Base-by-base conservation (phyloP, 257 asterid genomes). In the Craterostigma plantagineum region DNA sequence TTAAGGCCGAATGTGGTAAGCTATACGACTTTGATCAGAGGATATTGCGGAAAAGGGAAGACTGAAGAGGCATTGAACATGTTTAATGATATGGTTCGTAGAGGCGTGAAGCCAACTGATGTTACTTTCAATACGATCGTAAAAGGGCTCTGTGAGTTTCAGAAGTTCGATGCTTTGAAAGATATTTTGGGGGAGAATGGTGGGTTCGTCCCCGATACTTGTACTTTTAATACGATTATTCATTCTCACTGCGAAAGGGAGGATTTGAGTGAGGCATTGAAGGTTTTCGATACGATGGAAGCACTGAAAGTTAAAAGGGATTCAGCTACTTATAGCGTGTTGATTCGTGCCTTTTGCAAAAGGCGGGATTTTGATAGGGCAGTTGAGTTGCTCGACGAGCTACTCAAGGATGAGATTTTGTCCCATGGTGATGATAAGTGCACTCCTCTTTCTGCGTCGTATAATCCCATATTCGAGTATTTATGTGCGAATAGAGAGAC, bases 11-110 rank as follows among this genome's bases (percentile, higher is more conserved):
- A 75, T 65, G 76, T 81, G 56, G 72, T 85, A 46, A 81, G 67
- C 23, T 85, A 85, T 61, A 85, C 92, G 11, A 70, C 86, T 42
- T 68, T 85, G 91, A 61, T 85, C n/a, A 68, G 80, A 75, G 94
- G 96, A 41, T 80, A 70, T 59, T 85, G 92, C 51, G 68, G 55
- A 48, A 85, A 72, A 52, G 69, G 41, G 18, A 74, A 62, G 44
- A 64, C 77, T n/a, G 63, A 62, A 3, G 63, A 47, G 55, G 93
- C 85, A 14, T 56, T 74, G 51, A 54, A 45, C 43, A 65, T 75
- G 67, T 57, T 70, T 7, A 66, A 44, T 34, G 76, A 80, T 66
- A 75, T 80, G 90, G 63, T 61, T 11, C 54, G 33, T 47, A 37
- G 41, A 3, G 92, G 83, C 47, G 34, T 70, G 50, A 68, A 59